Evolutionary conservation across 352 stramenopile species (phyloP), one percentile per base, ranked within the genome.

Genomic region (Globisporangium viniferum): DNA sequence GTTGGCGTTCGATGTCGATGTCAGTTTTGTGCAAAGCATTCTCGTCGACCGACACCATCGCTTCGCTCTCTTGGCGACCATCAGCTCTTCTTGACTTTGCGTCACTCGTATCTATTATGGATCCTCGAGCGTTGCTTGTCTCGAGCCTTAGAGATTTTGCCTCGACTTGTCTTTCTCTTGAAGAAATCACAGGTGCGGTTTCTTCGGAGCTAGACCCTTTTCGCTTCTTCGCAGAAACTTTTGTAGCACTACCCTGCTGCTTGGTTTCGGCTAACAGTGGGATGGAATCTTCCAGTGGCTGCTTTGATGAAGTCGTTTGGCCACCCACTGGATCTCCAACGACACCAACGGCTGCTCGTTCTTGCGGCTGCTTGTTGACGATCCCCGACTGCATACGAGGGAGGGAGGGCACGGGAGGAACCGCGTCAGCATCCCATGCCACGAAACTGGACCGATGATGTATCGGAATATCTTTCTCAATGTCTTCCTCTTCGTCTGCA

Each of bases 391-490:
- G 41, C 41, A 49, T 49, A 5, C 15, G 41, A 18, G 41, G 18
- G 20, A 49, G 15, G 2, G 41, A 49, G 41, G 41, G 35, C 7
- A 12, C 35, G 35, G 9, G 35, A 41, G 35, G 41, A 22, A n/a
- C 41, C 18, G 41, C 41, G 3, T 10, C 15, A 10, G 27, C 44
- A 12, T 54, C n/a, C 60, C 60, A 65, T 33, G 66, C 66, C 4
- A 66, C 59, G 49, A 66, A 62, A n/a, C 66, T 66, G 35, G 58
- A 20, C 36, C 59, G 59, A 57, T 59, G 49, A 41, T 36, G 48
- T 4, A 15, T n/a, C 3, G 7, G 3, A 15, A 15, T 22, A 0
- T 35, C 39, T 27, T 20, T 33, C 29, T 46, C 35, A 20, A 2
- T 36, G 39, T 39, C 4, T 9, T 27, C 18, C 20, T 33, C 36